Evolutionary conservation across 257 asterid species (phyloP), one percentile per base, ranked within the genome.

Genomic region (Scutellaria barbata): DNA sequence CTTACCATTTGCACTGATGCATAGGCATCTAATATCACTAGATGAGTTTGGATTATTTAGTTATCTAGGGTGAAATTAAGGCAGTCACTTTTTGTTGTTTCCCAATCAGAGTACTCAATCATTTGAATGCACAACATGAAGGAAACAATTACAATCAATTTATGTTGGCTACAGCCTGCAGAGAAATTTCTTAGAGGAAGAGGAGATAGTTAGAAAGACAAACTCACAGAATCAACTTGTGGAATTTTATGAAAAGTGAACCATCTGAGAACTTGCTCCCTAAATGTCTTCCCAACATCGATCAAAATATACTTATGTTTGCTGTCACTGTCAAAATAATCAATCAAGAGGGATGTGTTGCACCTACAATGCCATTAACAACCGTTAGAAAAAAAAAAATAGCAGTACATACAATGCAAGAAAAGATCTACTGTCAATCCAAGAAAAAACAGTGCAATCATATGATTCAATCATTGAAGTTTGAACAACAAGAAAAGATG

Each of bases 181-280:
- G 13, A 51, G 45, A 16, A 43, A 67, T 39, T 30, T 17, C 54
- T 13, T 22, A 71, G 57, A 69, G 51, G 16, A n/a, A 22, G 50
- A n/a, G 9, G 41, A 68, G 42, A 42, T 40, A 62, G 60, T 30
- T 3, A 4, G 35, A 30, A 2, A 22, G 25, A 30, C 35, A 66
- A 67, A 86, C 98, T 91, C 84, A 95, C 98, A 13, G 98, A 95
- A 87, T 95, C 96, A 55, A 92, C 92, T 53, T 80, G 92, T 0
- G 96, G 96, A 77, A 95, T 88, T 73, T 78, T 89, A 81, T 89
- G 74, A 54, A 66, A 74, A 63, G 98, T 86, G 87, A 95, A 95
- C 99, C 99, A 95, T 48, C 98, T 85, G 68, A 95, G 88, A 8
- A 92, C 99, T 88, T 91, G 96, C 80, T 95, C 99, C 84, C 99